Evolutionary conservation across 768 basidiomycete genomes (phyloP), one percentile per base, ranked within the genome.

Genomic region (Fistulinella prunicolor): DNA sequence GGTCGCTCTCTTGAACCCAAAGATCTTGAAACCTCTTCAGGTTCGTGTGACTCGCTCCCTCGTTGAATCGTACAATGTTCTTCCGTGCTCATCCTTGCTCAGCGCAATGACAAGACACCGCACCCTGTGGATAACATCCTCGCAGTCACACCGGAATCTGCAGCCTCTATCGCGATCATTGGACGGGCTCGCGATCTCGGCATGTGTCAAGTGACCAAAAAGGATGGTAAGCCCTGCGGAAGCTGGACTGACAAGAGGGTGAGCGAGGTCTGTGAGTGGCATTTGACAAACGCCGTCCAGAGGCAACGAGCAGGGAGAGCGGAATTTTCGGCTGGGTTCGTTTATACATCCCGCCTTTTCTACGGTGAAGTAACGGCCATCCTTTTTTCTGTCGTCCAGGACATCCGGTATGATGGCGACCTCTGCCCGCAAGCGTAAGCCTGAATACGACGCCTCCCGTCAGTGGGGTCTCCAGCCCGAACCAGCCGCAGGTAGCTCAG

Each of bases 161-260:
- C 83, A 0, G 77, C 81, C 2, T 86, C 89, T 0, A 85, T 97
- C 43, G 79, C 81, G n/a, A 75, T 89, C 29, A 81, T 99, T 40
- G 95, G 96, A 1, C 79, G 83, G n/a, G 77, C 92, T 12, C 78
- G 78, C 22, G 94, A 99, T 63, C 78, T 98, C 1, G 91, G 94
- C 0, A 83, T 83, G 73, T 99, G 96, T 60, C 72, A 70, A 3
- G 93, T 87, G 9, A 60, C 73, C 38, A 89, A 86, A 61, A 78
- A 79, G 44, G 92, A 95, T 49, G 92, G 93, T 1, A 85, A 85
- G 42, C 58, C 74, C 2, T 98, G 96, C 57, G 83, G 83, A 9
- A 78, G 82, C 45, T 98, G 95, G 95, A 90, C 84, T 42, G 95
- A 99, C 69, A 91, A 85, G 55, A 84, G 93, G 23, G 77, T 88